Base-by-base conservation (phyloP, 179 eudicot genomes). In the Corrigiola litoralis region DNA sequence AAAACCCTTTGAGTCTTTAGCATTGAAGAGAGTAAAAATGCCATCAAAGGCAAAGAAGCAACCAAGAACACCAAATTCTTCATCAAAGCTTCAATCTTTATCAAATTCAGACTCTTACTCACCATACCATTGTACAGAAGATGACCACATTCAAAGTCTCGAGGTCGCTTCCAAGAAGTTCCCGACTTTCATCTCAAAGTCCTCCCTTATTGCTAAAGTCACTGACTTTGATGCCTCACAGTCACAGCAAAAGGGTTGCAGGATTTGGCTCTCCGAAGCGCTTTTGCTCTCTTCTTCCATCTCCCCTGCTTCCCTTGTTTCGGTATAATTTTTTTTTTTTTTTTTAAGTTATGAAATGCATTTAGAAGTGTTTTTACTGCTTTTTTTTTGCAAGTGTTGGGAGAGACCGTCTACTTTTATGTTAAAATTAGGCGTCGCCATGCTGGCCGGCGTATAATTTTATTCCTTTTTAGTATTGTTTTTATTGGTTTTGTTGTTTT, bases 201-300 rank as follows among this genome's bases (percentile, higher is more conserved):
- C 79, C 14, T 78, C 96, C 49, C 45, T 90, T 1, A 52, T 79
- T 72, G 83, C 87, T 42, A 59, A 65, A 12, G 51, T 90, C 25
- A 41, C 72, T 11, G 92, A 82, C 11, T 74, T 63, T 44, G 74
- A 70, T 5, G 10, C 74, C 0, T 56, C 74, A 4, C 16, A n/a
- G n/a, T n/a, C 72, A 7, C 69, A 70, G 2, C 64, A 78, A 52
- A 84, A 68, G 77, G 90, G 86, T 37, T 77, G 85, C 75, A 77
- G 24, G 66, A 80, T 94, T 63, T 94, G 99, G 99, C 86, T 94
- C 18, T 90, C 99, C 3, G 86, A 87, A 24, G 51, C 88, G 41
- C 81, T 90, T 12, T 84, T 92, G 92, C 62, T 75, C 21, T 64
- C 88, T 50, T 70, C 77, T 65, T 80, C 88, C 27, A 72, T 92